Evolutionary conservation across 352 stramenopile species (phyloP), one percentile per base, ranked within the genome.

Genomic region (Pythium biforme): DNA sequence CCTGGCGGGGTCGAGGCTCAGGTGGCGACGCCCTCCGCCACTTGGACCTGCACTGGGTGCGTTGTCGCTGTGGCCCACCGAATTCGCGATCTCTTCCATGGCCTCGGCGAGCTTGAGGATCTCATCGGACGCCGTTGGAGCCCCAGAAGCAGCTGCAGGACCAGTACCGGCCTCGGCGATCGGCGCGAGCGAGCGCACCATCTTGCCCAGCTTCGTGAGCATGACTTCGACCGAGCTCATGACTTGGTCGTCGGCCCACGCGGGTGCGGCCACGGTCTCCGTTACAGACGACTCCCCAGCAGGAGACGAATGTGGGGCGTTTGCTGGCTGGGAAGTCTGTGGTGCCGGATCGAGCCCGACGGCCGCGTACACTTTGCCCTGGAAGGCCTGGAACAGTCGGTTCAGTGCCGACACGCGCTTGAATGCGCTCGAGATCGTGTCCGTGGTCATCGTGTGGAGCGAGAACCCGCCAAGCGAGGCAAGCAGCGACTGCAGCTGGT

Each of bases 91-190:
- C 11, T 64, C 62, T 23, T 69, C 78, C 52, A 90, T 73, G 10
- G 81, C 79, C 6, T 82, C 72, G 10, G 81, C 81, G 31, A 90
- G 76, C 52, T 79, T 72, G 55, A 90, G 73, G 49, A 90, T 72
- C 45, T 87, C 68, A 20, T 70, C 50, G 1, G 59, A 79, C 23
- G 68, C 43, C 2, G 20, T 20, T 20, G 15, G 8, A 53, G 19
- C 8, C 14, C 7, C 23, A 26, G 2, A 22, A n/a, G 27, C 69
- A 9, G 45, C 53, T 40, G 14, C 57, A 2, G n/a, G 51, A 12
- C 60, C 63, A 39, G 64, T 59, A 19, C 62, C 34, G 27, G 70
- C 66, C 20, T 77, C 74, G 0, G 75, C 57, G 7, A 90, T 60
- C 14, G 73, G 70, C 23, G 70, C 75, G n/a, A 89, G 71, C 22